Conservation (phyloP, 2,329 filamentous ascomycete genomes). For the Monosporascus sp. region DNA sequence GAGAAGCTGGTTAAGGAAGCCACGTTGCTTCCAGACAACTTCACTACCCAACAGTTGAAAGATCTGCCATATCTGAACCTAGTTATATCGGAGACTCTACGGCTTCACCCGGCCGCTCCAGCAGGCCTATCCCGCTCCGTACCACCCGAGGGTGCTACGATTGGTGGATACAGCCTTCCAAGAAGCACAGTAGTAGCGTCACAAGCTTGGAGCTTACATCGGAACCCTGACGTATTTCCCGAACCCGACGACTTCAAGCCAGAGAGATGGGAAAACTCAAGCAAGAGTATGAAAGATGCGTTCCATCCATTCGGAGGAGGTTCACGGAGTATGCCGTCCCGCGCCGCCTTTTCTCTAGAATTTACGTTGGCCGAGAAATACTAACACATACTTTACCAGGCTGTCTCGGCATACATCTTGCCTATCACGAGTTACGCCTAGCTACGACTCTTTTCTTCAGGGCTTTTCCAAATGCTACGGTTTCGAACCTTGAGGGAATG, state of each 20-base stretch:
- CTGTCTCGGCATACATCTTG: conserved; percentile 54
- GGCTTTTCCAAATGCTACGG: conserved; percentile 32
- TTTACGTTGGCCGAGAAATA: not conserved
- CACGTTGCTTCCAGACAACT: conserved; percentile 24
- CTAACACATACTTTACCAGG: conserved; percentile 11
- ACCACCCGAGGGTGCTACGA: conserved; percentile 31
- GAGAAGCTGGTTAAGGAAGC: conserved; percentile 31
- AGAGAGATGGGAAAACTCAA: conserved; percentile 31
- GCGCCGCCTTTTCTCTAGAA: no score
- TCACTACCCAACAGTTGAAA: conserved; percentile 28
- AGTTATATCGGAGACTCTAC: conserved; percentile 40
- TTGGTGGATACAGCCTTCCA: conserved; percentile 35
- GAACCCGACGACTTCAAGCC: conserved; percentile 33
- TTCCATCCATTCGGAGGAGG: conserved; percentile 49
- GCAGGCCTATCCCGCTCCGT: conserved; percentile 34
- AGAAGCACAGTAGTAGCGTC: conserved; percentile 34
- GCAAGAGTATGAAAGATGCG: conserved; percentile 37
- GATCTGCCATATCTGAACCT: conserved; percentile 34
- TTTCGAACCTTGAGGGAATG: conserved; percentile 30
- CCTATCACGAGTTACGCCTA: conserved; percentile 49
- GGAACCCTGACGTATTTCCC: conserved; percentile 33
- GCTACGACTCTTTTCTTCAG: conserved; percentile 47
- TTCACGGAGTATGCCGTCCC: conserved; percentile 30
- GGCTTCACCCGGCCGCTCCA: conserved; percentile 37
- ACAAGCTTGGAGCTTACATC: conserved; percentile 43